Evolutionary conservation across 352 stramenopile species (phyloP).

Genomic region (Globisporangium recalcitrans): DNA sequence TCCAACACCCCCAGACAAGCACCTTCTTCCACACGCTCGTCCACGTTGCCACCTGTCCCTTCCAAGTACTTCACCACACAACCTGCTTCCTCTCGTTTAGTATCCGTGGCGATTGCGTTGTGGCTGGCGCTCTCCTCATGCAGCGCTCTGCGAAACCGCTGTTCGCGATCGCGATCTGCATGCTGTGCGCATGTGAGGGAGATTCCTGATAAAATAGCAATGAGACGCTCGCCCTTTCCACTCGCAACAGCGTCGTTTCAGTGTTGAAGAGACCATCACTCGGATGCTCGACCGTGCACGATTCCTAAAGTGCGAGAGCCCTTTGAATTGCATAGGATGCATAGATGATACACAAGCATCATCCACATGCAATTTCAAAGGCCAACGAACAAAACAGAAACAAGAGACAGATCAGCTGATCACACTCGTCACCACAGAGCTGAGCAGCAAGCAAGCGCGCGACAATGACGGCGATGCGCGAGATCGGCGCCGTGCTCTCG

Average conservation of each 20-base stretch:
- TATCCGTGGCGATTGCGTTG: background rate
- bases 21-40: too few species aligned
- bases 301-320: background rate
- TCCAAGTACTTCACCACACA: background rate
- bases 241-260: background rate
- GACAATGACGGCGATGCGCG: constrained; percentile 27
- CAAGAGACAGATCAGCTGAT: background rate
- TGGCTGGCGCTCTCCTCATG: background rate
- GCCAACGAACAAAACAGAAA: too few species aligned
- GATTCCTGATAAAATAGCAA: background rate
- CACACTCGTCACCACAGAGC: background rate
- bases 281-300: background rate
- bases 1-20: constrained; percentile 4
- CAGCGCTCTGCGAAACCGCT: constrained; percentile 1
- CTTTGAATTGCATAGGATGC: background rate
- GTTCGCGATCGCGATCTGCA: background rate
- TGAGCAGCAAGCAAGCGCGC: too few species aligned
- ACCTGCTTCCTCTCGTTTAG: background rate
- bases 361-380: too few species aligned
- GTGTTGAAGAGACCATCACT: background rate
- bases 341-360: background rate
- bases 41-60: background rate
- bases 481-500: constrained; percentile 45
- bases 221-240: background rate
- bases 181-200: background rate